Base-by-base conservation (phyloP, 345 rosid species). In the Combretum micranthum region DNA sequence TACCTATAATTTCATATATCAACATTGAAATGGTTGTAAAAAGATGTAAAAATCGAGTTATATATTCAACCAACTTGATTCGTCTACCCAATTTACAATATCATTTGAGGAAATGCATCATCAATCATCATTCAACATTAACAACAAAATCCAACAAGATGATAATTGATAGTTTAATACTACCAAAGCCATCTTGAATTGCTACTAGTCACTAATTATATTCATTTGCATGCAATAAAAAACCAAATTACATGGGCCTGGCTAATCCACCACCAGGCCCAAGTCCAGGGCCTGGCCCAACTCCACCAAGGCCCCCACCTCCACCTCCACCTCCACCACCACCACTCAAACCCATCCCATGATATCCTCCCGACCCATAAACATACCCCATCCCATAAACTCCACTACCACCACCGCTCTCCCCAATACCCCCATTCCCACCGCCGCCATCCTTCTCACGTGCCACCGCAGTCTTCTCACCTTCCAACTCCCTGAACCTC, bases 401-500 rank as follows among this genome's bases (percentile, higher is more conserved):
- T 15, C 62, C 60, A 3, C 58, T 61, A 3, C 55, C 61, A 32
- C 58, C 64, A 3, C 55, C 61, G 9, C 39, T 32, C 39, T 32
- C 39, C 39, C 39, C 39, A 7, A 32, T 11, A 32, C 39, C 9
- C 39, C 39, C 39, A 32, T 32, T 32, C 39, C 50, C 71, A 57
- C 59, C 66, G 42, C 64, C 72, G 1, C 63, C 62, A 62, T 76
- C 84, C 62, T 52, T 66, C 50, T 68, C 77, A 39, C 75, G 81
- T 42, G 59, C 75, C 52, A 63, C 69, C 9, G 68, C 19, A 17
- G 17, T 68, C 66, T 78, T 82, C 66, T 84, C 90, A 16, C 90
- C 90, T 60, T 84, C 90, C 61, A 84, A 75, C 64, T 84, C 90
- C 63, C 91, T 73, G 37, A 82, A 85, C 76, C 81, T 74, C 72